A percentile compares a stretch with the other conserved stretches of the same genome.
phyloP scores from a whole-genome alignment of 768 basidiomycete genomes.

The Amanita pallidorosea region DNA sequence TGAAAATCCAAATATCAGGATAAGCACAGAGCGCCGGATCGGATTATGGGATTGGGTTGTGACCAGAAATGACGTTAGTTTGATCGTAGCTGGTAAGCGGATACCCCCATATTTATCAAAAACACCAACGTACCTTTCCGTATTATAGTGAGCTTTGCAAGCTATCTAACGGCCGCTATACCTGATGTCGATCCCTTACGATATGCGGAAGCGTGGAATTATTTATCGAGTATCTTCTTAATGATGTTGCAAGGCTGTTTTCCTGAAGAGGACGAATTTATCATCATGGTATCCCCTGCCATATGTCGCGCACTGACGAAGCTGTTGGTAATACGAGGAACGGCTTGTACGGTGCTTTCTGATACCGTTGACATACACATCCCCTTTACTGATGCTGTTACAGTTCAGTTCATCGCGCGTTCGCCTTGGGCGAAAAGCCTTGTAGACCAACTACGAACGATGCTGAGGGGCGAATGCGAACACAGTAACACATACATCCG shows the following conservation, averaged over 20 bases:
- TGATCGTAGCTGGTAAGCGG: neutral
- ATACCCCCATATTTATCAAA: neutral
- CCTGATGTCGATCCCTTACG: constrained; percentile 22
- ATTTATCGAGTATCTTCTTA: constrained; percentile 37
- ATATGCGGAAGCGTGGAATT: constrained; percentile 42
- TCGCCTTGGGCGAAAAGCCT: constrained; percentile 47
- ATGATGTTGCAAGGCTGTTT: constrained; percentile 36
- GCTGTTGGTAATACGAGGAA: constrained; percentile 19
- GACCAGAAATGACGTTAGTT: neutral
- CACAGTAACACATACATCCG: neutral
- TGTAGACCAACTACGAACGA: constrained; percentile 22
- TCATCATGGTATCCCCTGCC: constrained; percentile 34
- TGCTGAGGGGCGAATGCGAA: constrained; percentile 8
- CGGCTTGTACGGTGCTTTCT: constrained; percentile 14
- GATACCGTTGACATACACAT: neutral
- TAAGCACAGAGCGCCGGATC: neutral
- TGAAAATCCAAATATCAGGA: neutral
- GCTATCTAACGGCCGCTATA: constrained; percentile 24
- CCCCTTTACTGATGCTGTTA: neutral
- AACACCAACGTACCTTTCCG: neutral
- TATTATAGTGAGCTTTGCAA: constrained; percentile 33
- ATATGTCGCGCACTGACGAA: constrained; percentile 39
- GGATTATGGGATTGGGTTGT: neutral
- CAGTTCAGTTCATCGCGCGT: constrained; percentile 18
- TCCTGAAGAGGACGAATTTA: constrained; percentile 38